These are phyloP conservation scores for Entomortierella chlamydospora DNA, from an alignment of 192 early-diverging fungal species.

Conservation along the genomic window DNA sequence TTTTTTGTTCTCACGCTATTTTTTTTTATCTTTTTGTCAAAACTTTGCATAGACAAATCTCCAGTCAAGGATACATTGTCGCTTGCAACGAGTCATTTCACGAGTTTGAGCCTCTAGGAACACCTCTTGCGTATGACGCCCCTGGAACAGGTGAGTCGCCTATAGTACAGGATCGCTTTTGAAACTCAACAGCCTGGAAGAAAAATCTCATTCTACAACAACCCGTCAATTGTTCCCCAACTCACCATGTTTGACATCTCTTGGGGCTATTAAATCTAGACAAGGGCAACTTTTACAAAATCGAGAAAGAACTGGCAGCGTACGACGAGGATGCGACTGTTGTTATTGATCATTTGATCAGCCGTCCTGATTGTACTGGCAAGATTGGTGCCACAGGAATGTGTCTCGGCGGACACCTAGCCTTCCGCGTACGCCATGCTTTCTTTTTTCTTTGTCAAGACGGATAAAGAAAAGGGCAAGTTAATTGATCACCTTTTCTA, in stretches of 20 bases:
- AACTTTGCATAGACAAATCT: constrained; percentile 24
- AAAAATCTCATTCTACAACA: too few relatives aligned
- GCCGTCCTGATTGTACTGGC: constrained; percentile 67
- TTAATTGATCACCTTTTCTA: too few relatives aligned
- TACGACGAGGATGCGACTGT: constrained; percentile 72
- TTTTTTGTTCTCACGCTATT: background rate
- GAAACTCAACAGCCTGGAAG: background rate
- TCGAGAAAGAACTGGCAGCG: constrained; percentile 62
- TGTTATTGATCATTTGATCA: constrained; percentile 60
- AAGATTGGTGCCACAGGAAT: constrained; percentile 69
- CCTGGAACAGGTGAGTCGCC: constrained; percentile 51
- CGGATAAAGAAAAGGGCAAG: background rate
- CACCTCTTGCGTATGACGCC: constrained; percentile 66
- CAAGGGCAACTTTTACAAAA: constrained; percentile 69
- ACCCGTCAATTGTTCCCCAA: too few relatives aligned
- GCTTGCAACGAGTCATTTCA: constrained; percentile 73
- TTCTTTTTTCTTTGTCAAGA: background rate
- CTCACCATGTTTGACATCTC: too few relatives aligned
- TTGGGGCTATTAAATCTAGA: constrained; percentile 48
- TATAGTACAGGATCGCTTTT: too few relatives aligned
- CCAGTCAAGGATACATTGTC: constrained; percentile 59
- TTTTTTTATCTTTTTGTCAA: background rate
- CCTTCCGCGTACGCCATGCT: constrained; percentile 58
- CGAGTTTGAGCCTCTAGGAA: constrained; percentile 68
- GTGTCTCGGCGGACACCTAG: constrained; percentile 71